Evolutionary conservation across 768 basidiomycete species (phyloP), one percentile per base, ranked within the genome.

Genomic region (Austroboletus festivus): DNA sequence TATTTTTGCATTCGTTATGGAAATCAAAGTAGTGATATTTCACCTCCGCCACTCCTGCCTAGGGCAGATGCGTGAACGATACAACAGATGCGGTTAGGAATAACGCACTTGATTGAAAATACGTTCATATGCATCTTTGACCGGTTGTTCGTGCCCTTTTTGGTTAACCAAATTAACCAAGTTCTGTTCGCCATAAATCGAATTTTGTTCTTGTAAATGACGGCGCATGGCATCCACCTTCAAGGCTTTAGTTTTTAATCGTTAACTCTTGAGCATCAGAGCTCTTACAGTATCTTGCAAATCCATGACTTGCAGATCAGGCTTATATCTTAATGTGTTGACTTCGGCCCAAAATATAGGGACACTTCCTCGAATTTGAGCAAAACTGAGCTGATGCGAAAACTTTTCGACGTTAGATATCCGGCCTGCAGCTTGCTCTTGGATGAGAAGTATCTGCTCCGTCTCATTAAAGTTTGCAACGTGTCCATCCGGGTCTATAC

Each of bases 401-500:
- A 74, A 78, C 10, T 78, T 78, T 45, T 79, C 79, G 16, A 68
- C 58, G 42, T 65, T 61, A 16, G 67, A 68, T 34, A 68, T 67
- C 21, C 68, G 67, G 31, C 73, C 74, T 21, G 68, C 68, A 24
- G 72, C 70, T 40, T 73, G 74, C 41, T 73, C 76, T 51, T 92
- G 89, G 12, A 94, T 76, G 15, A 95, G 74, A 22, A 95, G 72
- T 50, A 99, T 74, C 65, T 98, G 96, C 63, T 99, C 96, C 6
- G 96, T 95, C 69, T 99, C 96, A 65, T 97, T 96, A 71, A 92
- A 98, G 69, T 99, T 99, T 48, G 93, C 92, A 35, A 90, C 89
- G 64, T 97, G 81, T 2, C 94, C 96, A 9, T 87, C 74, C 18
- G 81, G 73, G 65, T 98, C 93, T 56, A 99, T 78, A 5, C 96